Evolutionary conservation across 805 yeast species (phyloP).

Genomic region (Myxozyma lipomycoides): DNA sequence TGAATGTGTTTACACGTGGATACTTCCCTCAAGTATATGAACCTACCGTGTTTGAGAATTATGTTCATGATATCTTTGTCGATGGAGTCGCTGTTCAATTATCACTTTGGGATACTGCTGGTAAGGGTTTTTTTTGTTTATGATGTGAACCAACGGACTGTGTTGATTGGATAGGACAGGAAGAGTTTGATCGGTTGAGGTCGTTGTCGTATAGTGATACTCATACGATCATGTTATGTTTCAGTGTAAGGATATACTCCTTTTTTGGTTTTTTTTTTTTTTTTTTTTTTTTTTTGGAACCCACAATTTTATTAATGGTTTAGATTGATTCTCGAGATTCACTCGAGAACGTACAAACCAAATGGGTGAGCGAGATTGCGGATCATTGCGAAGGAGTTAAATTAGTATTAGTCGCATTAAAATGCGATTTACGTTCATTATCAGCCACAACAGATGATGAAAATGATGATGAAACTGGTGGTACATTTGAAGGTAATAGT

Average conservation of each 20-base stretch:
- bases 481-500: conserved; percentile 31
- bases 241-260: conserved; percentile 35
- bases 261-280: too few species aligned
- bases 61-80: conserved; percentile 93
- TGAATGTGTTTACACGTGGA: conserved; percentile 94
- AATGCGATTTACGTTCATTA: conserved; percentile 82
- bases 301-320: background rate
- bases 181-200: conserved; percentile 91
- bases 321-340: conserved; percentile 93
- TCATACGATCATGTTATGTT: conserved; percentile 94
- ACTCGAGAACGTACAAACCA: conserved; percentile 86
- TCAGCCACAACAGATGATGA: conserved; percentile 35
- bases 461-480: conserved; percentile 35
- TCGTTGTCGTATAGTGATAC: conserved; percentile 92
- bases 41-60: conserved; percentile 96
- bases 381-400: conserved; percentile 97
- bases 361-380: conserved; percentile 95
- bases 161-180: conserved; percentile 50
- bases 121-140: conserved; percentile 36
- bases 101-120: conserved; percentile 98
- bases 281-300: background rate
- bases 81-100: conserved; percentile 90
- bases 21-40: conserved; percentile 98
- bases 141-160: background rate
- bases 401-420: conserved; percentile 86